Base-by-base conservation (phyloP, 495 filamentous ascomycete species). In the Penicilliopsis zonata region DNA sequence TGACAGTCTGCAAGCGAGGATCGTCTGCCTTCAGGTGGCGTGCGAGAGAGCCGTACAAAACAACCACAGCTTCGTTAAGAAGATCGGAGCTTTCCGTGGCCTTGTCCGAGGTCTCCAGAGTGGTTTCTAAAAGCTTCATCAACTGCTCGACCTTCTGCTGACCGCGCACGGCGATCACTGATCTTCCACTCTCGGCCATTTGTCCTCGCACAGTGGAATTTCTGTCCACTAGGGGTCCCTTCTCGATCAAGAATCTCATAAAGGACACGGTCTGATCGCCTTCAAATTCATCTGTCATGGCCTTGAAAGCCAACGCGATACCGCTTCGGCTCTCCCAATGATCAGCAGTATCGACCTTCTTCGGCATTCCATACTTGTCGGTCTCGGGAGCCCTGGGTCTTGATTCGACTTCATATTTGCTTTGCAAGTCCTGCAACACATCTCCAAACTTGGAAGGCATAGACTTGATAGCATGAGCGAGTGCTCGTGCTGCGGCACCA, bases 41-140 rank as follows among this genome's bases (percentile, higher is more conserved):
- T 9, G 86, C 90, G 9, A 98, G 58, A 19, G 90, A 86, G 44
- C 90, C 90, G 45, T 96, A 98, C 38, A 98, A 78, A 35, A 98
- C 86, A 39, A 98, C 85, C 16, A 98, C 86, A 3, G 90, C 90
- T 58, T 98, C 90, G 45, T 94, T 94, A 41, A 96, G 81, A 25
- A 78, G 68, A 44, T 98, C 90, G 5, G 77, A 76, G 15, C 72
- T 72, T 41, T 82, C 72, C 3, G 80, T 81, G 12, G 74, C 76
- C 41, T 81, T 79, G 51, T 88, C 81, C 0, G 85, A 82, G 6
- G 72, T 75, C 44, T 86, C 86, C 3, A 98, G 67, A 0, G 80
- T 82, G 5, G 66, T 67, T 52, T 98, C 88, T 44, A 95, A 86
- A 1, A 85, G 76, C 44, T 80, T 72, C 86, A 96, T 96, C 17